Evolutionary conservation across 495 filamentous ascomycete species (phyloP).

Genomic region (Tuber brumale): DNA sequence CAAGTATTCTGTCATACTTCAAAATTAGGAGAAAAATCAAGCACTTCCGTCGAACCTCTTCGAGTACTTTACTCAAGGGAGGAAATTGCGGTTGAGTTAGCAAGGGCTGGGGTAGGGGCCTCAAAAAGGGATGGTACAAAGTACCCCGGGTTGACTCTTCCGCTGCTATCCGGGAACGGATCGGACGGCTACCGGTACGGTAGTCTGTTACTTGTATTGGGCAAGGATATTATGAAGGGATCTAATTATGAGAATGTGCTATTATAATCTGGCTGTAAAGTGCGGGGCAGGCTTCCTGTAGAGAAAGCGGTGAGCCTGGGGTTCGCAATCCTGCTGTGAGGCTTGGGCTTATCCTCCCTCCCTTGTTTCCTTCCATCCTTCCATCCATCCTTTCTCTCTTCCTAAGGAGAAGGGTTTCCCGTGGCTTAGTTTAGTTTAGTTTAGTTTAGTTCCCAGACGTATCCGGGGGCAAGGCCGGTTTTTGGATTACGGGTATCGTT

Average conservation of each 20-base stretch:
- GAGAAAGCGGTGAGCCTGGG: background rate
- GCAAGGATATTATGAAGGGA: background rate
- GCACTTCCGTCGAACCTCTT: background rate
- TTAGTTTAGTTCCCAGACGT: background rate
- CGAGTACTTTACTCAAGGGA: no score
- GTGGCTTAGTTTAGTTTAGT: background rate
- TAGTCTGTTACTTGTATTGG: background rate
- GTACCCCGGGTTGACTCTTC: background rate
- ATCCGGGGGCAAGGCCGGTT: background rate
- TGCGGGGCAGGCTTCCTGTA: background rate
- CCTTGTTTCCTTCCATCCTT: background rate
- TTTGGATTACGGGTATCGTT: no score
- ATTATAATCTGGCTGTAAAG: background rate
- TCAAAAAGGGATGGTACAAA: background rate
- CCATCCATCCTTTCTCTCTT: background rate
- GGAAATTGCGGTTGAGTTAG: background rate
- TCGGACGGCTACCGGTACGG: background rate
- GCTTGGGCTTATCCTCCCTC: background rate
- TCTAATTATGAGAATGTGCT: background rate
- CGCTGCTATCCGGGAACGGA: background rate
- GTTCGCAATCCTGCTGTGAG: background rate
- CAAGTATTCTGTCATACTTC: background rate
- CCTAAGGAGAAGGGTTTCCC: background rate
- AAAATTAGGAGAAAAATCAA: background rate
- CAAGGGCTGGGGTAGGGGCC: background rate